Conservation (phyloP, 1,284 basidiomycete genomes). For the Lignosus rhinocerotis region DNA sequence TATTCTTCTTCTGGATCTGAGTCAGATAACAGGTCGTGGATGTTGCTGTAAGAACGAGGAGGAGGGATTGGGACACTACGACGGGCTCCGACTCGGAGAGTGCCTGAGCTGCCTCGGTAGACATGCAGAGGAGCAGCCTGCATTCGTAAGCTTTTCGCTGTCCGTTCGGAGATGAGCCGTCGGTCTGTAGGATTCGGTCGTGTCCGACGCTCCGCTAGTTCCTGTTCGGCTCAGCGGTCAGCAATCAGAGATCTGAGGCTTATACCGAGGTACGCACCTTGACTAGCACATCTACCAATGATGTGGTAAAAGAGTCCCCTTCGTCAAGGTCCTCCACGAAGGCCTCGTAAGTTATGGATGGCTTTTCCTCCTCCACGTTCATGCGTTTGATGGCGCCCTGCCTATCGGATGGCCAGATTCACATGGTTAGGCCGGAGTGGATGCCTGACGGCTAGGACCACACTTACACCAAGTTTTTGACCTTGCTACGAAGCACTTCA, state of each 20-base stretch:
- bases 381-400: conserved; percentile 65
- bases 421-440: not conserved
- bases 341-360: conserved; percentile 62
- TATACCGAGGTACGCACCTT: conserved; percentile 49
- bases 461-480: conserved; percentile 70
- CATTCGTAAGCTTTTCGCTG: conserved; percentile 57
- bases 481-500: conserved; percentile 66
- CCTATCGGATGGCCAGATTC: conserved; percentile 36
- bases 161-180: conserved; percentile 61
- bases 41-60: conserved; percentile 44
- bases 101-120: conserved; percentile 44
- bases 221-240: conserved; percentile 41
- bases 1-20: conserved; percentile 61
- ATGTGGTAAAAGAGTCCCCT: conserved; percentile 73
- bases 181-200: conserved; percentile 53
- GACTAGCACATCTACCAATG: conserved; percentile 68
- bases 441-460: not conserved
- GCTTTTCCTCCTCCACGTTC: conserved; percentile 57
- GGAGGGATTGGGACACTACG: conserved; percentile 14
- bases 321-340: conserved; percentile 72
- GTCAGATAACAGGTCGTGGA: conserved; percentile 48
- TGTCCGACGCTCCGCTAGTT: conserved; percentile 66
- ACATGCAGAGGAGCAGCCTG: conserved; percentile 53
- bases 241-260: not conserved
- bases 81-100: conserved; percentile 9